A percentile compares a stretch with the other conserved stretches of the same genome.
phyloP scores from a whole-genome alignment of 371 early-diverging fungal genomes.

The Mortierella sp. region DNA sequence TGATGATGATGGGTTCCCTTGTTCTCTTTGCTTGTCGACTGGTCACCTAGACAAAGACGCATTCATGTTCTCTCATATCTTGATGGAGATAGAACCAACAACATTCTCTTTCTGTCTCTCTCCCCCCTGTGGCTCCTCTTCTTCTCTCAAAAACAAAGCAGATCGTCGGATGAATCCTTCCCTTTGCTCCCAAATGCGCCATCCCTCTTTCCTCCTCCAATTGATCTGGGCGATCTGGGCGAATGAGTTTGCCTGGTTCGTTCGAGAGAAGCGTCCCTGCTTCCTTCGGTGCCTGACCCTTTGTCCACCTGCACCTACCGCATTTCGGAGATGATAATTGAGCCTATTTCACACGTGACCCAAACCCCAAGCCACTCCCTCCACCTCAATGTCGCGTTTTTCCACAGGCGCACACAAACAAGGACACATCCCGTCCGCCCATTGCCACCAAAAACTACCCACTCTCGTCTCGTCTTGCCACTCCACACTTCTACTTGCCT shows the following conservation, averaged over 20 bases:
- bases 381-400: neutral
- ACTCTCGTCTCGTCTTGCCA: neutral
- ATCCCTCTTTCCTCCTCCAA: neutral
- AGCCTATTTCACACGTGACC: no score
- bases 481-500: neutral
- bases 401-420: neutral
- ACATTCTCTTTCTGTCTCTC: neutral
- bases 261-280: neutral
- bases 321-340: no score
- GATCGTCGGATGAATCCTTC: neutral
- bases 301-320: no score
- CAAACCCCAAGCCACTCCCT: neutral
- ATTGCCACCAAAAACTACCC: conserved; percentile 1
- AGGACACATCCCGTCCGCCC: neutral
- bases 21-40: neutral
- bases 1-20: neutral
- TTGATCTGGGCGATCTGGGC: neutral
- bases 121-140: no score
- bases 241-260: neutral
- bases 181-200: neutral
- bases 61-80: no score
- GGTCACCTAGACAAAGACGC: no score
- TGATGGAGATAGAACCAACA: neutral
- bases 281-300: no score
- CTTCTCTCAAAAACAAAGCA: neutral